Percentiles rank a stretch among this genome's conserved stretches.
Conservation (phyloP, 352 stramenopile genomes). For the Phytopythium sindhum region DNA sequence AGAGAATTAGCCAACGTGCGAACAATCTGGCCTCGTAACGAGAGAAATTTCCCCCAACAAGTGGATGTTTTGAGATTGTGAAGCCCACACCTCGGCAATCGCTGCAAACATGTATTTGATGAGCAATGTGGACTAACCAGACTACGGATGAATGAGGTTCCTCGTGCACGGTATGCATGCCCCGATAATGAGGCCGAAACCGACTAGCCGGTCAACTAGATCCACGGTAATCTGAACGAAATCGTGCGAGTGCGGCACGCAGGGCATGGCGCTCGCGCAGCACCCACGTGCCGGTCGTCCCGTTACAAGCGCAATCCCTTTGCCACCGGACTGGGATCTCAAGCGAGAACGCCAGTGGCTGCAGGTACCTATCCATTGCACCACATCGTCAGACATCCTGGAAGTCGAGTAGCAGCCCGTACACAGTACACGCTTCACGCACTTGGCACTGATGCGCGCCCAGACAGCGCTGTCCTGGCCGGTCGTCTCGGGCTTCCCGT, state of each 20-base stretch:
- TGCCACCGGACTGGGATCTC: slow-evolving; percentile 34
- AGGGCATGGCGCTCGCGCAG: slow-evolving; percentile 33
- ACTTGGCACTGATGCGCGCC: slow-evolving; percentile 66
- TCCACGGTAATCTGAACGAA: slow-evolving; percentile 36
- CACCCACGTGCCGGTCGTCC: slow-evolving; percentile 32
- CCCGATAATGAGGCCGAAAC: too few relatives aligned
- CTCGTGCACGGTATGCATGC: too few relatives aligned
- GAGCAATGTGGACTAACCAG: too few relatives aligned
- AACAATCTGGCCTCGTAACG: too few relatives aligned
- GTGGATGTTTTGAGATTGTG: too few relatives aligned
- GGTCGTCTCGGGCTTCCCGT: slow-evolving; percentile 37
- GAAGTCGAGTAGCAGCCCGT: not conserved
- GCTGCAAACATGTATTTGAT: too few relatives aligned
- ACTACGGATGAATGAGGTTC: too few relatives aligned
- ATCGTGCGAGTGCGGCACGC: slow-evolving; percentile 47
- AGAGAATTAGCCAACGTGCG: too few relatives aligned
- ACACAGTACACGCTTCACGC: not conserved
- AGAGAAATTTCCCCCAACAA: too few relatives aligned
- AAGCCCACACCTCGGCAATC: too few relatives aligned
- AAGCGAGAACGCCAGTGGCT: slow-evolving; percentile 40
- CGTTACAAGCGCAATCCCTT: slow-evolving; percentile 32
- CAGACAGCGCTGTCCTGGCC: slow-evolving; percentile 44
- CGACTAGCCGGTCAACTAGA: too few relatives aligned
- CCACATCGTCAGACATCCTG: not conserved
- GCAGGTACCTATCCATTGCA: slow-evolving; percentile 34